Base-by-base conservation (phyloP, 257 asterid species). In the Nemophila menziesii region DNA sequence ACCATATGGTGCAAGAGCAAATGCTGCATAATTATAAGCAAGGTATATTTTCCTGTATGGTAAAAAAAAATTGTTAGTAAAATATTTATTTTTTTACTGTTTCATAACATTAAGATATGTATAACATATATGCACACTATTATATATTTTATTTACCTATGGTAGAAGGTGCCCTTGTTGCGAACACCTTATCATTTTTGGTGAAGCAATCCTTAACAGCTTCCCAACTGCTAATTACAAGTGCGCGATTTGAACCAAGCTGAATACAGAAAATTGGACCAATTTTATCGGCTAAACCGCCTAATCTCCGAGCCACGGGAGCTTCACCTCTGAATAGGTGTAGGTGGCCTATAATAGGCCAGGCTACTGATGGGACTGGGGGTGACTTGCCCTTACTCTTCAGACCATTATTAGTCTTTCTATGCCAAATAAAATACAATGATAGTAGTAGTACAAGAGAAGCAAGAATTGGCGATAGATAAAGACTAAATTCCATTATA, bases 121-220 rank as follows among this genome's bases (percentile, higher is more conserved):
- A n/a, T n/a, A n/a, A n/a, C n/a, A n/a, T n/a, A n/a, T n/a, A n/a
- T n/a, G n/a, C n/a, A n/a, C n/a, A n/a, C n/a, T n/a, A n/a, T n/a
- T n/a, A n/a, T n/a, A n/a, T n/a, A n/a, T n/a, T n/a, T n/a, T n/a
- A n/a, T n/a, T n/a, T n/a, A 4, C 72, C 81, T 4, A 58, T 60
- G 8, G 19, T 44, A 3, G 76, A 48, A 6, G 5, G 29, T 0
- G 92, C 82, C 54, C 82, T 57, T 0, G 58, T 46, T 2, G 73
- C 43, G 36, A 29, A 29, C 12, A 13, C 36, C 36, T 29, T 29
- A 7, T 29, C 36, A 5, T 29, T 29, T 10, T 7, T 29, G 36
- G 36, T 29, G 36, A 29, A 29, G 36, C 36, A 29, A 2, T 29
- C 36, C 36, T 29, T 29, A 29, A 29, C 36, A 7, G 36, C 36